Evolutionary conservation across 768 basidiomycete genomes (phyloP).

Genomic region (Mycena haematopus): DNA sequence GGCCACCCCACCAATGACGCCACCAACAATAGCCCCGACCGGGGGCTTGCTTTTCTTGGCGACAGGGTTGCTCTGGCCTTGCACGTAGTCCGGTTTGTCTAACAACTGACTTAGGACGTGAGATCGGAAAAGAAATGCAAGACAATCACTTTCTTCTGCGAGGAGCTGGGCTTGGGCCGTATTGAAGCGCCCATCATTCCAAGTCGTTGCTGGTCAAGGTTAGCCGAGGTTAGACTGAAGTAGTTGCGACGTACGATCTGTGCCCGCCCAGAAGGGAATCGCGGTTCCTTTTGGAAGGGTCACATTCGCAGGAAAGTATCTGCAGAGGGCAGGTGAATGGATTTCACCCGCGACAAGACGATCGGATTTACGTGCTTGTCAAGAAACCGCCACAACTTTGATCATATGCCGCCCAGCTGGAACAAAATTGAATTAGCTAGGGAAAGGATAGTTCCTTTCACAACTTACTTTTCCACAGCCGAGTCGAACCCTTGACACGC

Average conservation of each 20-base stretch:
- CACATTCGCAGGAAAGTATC: slow-evolving; percentile 49
- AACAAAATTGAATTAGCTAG: background rate
- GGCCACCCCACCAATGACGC: no score
- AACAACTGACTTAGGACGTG: background rate
- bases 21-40: no score
- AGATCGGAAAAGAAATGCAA: background rate
- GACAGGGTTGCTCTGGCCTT: no score
- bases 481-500: slow-evolving; percentile 48
- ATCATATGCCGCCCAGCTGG: slow-evolving; percentile 35
- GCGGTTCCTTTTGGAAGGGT: slow-evolving; percentile 38
- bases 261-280: slow-evolving; percentile 56
- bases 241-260: slow-evolving; percentile 49
- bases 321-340: slow-evolving; percentile 24
- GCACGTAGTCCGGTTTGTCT: no score
- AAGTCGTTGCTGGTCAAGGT: slow-evolving; percentile 41
- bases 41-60: no score
- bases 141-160: slow-evolving; percentile 10
- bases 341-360: slow-evolving; percentile 4
- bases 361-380: slow-evolving; percentile 23
- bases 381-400: slow-evolving; percentile 19
- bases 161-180: slow-evolving; percentile 11
- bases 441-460: no score
- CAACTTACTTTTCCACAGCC: slow-evolving; percentile 39
- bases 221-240: slow-evolving; percentile 9
- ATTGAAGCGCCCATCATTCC: slow-evolving; percentile 34